These are phyloP conservation scores for Pyricularia grisea DNA, from an alignment of 2,329 filamentous ascomycete species.

Conservation along the genomic window DNA sequence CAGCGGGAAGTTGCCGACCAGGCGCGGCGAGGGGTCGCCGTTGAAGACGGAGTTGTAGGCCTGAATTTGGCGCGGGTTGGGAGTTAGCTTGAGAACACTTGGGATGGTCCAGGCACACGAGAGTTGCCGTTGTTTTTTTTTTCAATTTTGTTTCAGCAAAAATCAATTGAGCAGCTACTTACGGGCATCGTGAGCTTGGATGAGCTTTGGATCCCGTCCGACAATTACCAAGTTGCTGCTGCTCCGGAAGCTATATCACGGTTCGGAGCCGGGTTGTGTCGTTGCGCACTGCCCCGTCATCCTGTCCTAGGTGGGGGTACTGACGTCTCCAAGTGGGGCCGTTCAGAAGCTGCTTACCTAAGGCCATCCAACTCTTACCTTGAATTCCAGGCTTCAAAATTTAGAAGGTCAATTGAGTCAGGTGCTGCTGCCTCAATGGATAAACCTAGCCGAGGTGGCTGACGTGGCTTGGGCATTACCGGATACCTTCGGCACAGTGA, in stretches of 20 bases:
- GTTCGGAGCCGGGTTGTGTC: background rate
- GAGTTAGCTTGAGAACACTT: background rate
- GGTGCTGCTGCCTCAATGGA: background rate
- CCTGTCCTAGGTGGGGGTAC: background rate
- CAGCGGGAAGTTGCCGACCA: slow-evolving; percentile 84
- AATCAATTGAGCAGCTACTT: background rate
- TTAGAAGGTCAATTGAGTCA: background rate
- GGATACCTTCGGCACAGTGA: slow-evolving; percentile 1
- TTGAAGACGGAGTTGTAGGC: slow-evolving; percentile 98
- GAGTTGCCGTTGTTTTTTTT: background rate
- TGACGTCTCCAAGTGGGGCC: slow-evolving; percentile 3
- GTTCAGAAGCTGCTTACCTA: background rate
- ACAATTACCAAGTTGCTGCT: background rate
- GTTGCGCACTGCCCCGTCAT: background rate
- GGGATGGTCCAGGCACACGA: background rate
- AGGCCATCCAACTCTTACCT: background rate
- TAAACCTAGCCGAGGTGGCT: slow-evolving; percentile 2
- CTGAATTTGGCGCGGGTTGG: slow-evolving; percentile 31
- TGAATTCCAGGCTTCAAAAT: background rate
- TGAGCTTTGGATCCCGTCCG: slow-evolving; percentile 1
- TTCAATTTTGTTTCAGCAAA: too few relatives aligned
- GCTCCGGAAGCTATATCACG: background rate
- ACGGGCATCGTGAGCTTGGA: background rate
- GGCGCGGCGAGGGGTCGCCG: slow-evolving; percentile 53
- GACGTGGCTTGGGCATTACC: slow-evolving; percentile 3